These are phyloP conservation scores for Prosopis cineraria DNA, from an alignment of 306 rosid genomes.

Conservation along the genomic window DNA sequence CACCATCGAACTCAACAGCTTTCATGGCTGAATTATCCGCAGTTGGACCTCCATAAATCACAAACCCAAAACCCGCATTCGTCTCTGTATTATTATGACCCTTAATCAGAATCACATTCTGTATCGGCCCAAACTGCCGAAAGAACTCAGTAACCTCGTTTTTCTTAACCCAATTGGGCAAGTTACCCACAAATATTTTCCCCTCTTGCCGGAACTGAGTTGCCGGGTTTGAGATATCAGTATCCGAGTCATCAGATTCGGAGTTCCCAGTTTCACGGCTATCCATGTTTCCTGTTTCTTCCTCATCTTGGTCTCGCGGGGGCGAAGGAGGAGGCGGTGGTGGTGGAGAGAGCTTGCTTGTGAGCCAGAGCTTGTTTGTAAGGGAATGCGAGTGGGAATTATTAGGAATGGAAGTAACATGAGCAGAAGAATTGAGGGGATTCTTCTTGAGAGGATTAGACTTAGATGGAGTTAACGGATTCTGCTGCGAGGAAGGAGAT, in stretches of 20 bases:
- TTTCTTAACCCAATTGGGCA: slow-evolving; percentile 84
- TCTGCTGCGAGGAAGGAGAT: slow-evolving; percentile 31
- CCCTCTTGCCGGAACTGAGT: slow-evolving; percentile 70
- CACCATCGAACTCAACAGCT: slow-evolving; percentile 92
- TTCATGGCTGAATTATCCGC: slow-evolving; percentile 68
- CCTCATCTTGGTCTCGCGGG: not conserved
- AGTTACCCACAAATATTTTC: slow-evolving; percentile 83
- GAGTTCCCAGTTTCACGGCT: slow-evolving; percentile 16
- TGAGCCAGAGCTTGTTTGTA: slow-evolving; percentile 77
- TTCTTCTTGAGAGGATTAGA: slow-evolving; percentile 60
- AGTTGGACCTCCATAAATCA: slow-evolving; percentile 53
- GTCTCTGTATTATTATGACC: slow-evolving; percentile 55
- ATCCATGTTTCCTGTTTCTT: slow-evolving; percentile 3
- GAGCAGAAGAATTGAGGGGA: slow-evolving; percentile 35
- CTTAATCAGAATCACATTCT: slow-evolving; percentile 73
- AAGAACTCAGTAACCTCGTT: slow-evolving; percentile 68
- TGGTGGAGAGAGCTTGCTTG: slow-evolving; percentile 75
- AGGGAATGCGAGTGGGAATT: slow-evolving; percentile 46
- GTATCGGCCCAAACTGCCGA: slow-evolving; percentile 83
- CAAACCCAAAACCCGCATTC: slow-evolving; percentile 84
- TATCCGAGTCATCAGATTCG: not conserved
- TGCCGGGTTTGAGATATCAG: not conserved
- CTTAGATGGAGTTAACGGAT: slow-evolving; percentile 46
- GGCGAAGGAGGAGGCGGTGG: not conserved
- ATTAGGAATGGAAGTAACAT: slow-evolving; percentile 21